Evolutionary conservation across 2,329 filamentous ascomycete genomes (phyloP).

Genomic region (Pyrenochaeta sp.): DNA sequence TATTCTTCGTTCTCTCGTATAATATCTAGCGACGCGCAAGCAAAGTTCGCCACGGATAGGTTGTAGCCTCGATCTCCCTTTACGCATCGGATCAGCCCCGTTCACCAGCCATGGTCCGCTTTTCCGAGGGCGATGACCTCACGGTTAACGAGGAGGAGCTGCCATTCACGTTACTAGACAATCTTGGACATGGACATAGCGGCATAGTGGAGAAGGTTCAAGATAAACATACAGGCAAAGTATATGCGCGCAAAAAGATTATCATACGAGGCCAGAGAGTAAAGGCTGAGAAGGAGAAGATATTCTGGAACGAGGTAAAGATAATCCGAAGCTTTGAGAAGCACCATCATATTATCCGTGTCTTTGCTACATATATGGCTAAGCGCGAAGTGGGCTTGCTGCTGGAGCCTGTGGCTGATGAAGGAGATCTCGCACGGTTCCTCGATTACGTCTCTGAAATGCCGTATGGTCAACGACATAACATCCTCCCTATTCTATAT

Average conservation of each 20-base stretch:
- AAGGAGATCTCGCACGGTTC: constrained; percentile 22
- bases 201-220: constrained; percentile 18
- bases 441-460: constrained; percentile 16
- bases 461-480: neutral
- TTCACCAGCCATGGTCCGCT: too few relatives aligned
- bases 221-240: constrained; percentile 9
- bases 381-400: constrained; percentile 16
- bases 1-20: too few relatives aligned
- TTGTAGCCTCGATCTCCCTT: too few relatives aligned
- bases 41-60: too few relatives aligned
- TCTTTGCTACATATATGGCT: constrained; percentile 21
- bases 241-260: constrained; percentile 19
- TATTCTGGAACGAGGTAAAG: constrained; percentile 17
- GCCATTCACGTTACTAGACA: constrained; percentile 11
- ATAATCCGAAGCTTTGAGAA: constrained; percentile 13
- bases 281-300: neutral
- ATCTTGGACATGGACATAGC: constrained; percentile 15
- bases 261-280: neutral
- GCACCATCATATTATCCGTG: constrained; percentile 19
- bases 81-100: too few relatives aligned
- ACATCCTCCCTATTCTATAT: constrained; percentile 2
- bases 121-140: too few relatives aligned
- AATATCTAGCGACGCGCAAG: too few relatives aligned
- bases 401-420: constrained; percentile 23
- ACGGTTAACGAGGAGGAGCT: constrained; percentile 9